These are phyloP conservation scores for Cryoendolithus antarcticus DNA, from an alignment of 2,329 filamentous ascomycete genomes.

Conservation along the genomic window DNA sequence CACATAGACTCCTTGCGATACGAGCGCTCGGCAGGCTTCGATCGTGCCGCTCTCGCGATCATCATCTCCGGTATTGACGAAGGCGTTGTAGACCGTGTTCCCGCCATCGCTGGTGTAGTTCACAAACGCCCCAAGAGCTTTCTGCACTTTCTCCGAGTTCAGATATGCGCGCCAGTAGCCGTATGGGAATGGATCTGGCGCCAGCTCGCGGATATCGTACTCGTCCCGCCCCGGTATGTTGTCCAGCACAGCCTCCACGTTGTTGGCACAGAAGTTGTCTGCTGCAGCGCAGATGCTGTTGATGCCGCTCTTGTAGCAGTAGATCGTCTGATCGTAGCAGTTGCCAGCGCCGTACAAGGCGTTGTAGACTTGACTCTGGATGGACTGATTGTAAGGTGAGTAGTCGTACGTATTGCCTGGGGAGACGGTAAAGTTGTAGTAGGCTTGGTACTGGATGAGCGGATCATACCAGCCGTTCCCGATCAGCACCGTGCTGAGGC, in stretches of 20 bases:
- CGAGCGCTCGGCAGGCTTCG: slow-evolving; percentile 27
- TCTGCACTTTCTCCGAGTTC: slow-evolving; percentile 41
- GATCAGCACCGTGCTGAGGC: slow-evolving; percentile 20
- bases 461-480: slow-evolving; percentile 50
- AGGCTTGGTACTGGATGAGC: slow-evolving; percentile 43
- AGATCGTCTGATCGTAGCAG: slow-evolving; percentile 44
- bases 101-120: slow-evolving; percentile 41
- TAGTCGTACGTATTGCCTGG: slow-evolving; percentile 48
- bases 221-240: slow-evolving; percentile 42
- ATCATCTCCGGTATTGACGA: slow-evolving; percentile 38
- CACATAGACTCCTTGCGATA: slow-evolving; percentile 30
- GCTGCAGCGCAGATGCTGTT: slow-evolving; percentile 42
- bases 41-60: slow-evolving; percentile 32
- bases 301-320: slow-evolving; percentile 41
- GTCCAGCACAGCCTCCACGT: slow-evolving; percentile 43
- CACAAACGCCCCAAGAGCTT: slow-evolving; percentile 46
- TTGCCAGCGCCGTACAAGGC: slow-evolving; percentile 49
- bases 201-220: slow-evolving; percentile 47
- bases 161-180: slow-evolving; percentile 45
- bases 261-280: slow-evolving; percentile 42
- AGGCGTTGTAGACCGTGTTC: slow-evolving; percentile 32
- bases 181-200: slow-evolving; percentile 46
- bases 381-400: slow-evolving; percentile 37
- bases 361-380: slow-evolving; percentile 43
- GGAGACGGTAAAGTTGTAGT: slow-evolving; percentile 45